phyloP scores from a whole-genome alignment of 306 rosid species.

The Albizia julibrissin region DNA sequence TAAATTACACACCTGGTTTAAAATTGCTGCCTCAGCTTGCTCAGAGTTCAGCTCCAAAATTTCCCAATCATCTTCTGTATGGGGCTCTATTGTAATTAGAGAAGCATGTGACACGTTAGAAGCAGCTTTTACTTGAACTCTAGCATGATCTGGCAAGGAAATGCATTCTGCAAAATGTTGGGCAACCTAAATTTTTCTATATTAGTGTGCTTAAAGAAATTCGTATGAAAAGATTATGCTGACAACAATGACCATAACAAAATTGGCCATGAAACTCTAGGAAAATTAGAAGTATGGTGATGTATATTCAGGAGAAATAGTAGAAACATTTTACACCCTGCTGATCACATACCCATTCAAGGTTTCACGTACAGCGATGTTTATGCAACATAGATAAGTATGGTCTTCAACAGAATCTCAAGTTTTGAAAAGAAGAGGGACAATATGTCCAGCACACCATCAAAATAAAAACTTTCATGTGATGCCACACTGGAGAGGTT shows the following conservation, averaged over 20 bases:
- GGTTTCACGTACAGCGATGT: not conserved
- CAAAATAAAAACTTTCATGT: not conserved
- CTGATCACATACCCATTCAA: not conserved
- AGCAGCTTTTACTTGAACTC: constrained; percentile 68
- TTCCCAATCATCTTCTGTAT: constrained; percentile 94
- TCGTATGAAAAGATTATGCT: not conserved
- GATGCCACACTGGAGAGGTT: not conserved
- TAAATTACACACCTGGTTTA: constrained; percentile 64
- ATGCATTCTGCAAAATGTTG: constrained; percentile 83
- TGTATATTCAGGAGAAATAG: not conserved
- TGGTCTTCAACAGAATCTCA: not conserved
- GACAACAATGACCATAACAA: not conserved
- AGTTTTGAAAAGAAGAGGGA: not conserved
- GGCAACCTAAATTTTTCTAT: constrained; percentile 51
- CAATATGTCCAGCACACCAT: not conserved
- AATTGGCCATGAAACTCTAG: not conserved
- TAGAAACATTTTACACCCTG: not conserved
- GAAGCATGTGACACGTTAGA: constrained; percentile 69
- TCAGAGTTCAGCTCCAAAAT: constrained; percentile 86
- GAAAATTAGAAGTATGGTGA: not conserved
- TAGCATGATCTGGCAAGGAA: constrained; percentile 52
- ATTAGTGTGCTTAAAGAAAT: not conserved
- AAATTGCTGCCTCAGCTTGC: constrained; percentile 74
- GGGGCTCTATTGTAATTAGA: constrained; percentile 67
- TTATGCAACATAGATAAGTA: not conserved